Conservation (phyloP, 257 asterid genomes). For the Nemophila menziesii region DNA sequence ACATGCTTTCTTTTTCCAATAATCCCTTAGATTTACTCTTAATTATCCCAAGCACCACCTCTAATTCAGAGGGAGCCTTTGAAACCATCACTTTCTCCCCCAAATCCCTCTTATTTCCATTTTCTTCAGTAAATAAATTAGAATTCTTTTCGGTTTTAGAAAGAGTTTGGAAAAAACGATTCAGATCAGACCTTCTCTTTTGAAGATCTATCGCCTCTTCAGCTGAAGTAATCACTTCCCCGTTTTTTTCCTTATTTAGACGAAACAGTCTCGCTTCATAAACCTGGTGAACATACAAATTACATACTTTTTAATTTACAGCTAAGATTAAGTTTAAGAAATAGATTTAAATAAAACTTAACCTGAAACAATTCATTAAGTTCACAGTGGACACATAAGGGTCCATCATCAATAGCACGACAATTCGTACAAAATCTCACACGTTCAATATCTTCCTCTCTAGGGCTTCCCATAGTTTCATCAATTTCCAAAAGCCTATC, state of each 20-base stretch:
- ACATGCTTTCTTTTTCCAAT: slow-evolving; percentile 53
- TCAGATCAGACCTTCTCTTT: slow-evolving; percentile 64
- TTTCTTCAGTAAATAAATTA: slow-evolving; percentile 31
- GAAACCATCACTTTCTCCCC: slow-evolving; percentile 78
- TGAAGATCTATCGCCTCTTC: slow-evolving; percentile 84
- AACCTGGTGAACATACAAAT: slow-evolving; percentile 32
- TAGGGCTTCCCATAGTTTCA: slow-evolving; percentile 76
- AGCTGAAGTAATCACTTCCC: slow-evolving; percentile 64
- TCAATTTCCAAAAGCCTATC: slow-evolving; percentile 70
- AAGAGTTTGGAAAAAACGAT: slow-evolving; percentile 58
- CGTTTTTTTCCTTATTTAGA: slow-evolving; percentile 53
- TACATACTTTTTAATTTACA: slow-evolving; percentile 3
- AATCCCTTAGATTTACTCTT: slow-evolving; percentile 64
- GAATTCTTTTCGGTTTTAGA: slow-evolving; percentile 50
- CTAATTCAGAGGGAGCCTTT: slow-evolving; percentile 89
- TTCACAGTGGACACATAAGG: slow-evolving; percentile 78
- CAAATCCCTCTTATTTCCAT: slow-evolving; percentile 65
- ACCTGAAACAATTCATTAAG: slow-evolving; percentile 96
- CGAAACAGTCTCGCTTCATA: slow-evolving; percentile 94
- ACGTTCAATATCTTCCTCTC: slow-evolving; percentile 61
- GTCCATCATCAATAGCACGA: slow-evolving; percentile 65
- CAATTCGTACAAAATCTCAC: slow-evolving; percentile 80
- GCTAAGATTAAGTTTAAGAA: slow-evolving; percentile 3
- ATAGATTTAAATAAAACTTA: slow-evolving; percentile 6
- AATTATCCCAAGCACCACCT: slow-evolving; percentile 68